These are phyloP conservation scores for Terana coerulea DNA, from an alignment of 768 basidiomycete genomes.

Conservation along the genomic window DNA sequence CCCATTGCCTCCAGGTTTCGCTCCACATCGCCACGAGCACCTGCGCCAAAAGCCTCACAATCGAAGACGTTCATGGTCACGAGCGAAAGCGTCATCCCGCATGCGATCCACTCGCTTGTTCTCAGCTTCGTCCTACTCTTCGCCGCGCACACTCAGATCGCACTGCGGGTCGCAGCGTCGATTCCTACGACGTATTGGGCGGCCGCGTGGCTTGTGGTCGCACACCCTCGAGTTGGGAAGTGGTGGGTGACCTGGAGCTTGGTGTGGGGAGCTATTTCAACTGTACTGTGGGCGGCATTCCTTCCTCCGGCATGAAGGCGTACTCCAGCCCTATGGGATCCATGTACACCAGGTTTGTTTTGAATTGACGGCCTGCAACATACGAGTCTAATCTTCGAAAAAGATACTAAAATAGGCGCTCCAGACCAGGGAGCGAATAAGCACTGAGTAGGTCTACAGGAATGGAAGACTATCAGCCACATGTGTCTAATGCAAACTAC, in stretches of 20 bases:
- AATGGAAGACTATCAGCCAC: no score
- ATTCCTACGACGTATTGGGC: slow-evolving; percentile 87
- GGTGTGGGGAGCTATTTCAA: slow-evolving; percentile 67
- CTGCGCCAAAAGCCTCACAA: neutral
- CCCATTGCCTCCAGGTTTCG: slow-evolving; percentile 2
- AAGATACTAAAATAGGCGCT: no score
- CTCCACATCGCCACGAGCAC: neutral
- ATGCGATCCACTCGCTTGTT: slow-evolving; percentile 70
- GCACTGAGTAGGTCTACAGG: no score
- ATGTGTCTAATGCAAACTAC: no score
- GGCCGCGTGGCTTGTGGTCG: slow-evolving; percentile 60
- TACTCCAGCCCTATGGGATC: no score
- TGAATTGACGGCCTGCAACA: no score
- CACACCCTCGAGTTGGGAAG: slow-evolving; percentile 44
- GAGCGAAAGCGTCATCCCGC: slow-evolving; percentile 46
- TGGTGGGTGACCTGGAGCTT: slow-evolving; percentile 78
- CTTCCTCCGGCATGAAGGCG: slow-evolving; percentile 84
- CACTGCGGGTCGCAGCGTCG: slow-evolving; percentile 69
- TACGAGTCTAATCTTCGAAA: no score
- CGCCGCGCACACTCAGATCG: slow-evolving; percentile 84
- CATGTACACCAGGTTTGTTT: no score
- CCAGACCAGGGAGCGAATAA: no score
- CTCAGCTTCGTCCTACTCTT: slow-evolving; percentile 66
- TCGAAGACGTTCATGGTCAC: neutral
- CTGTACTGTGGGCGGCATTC: slow-evolving; percentile 80